Percentiles rank a stretch among this genome's conserved stretches.
phyloP scores from a whole-genome alignment of 345 rosid genomes.

The Geranium brycei region DNA sequence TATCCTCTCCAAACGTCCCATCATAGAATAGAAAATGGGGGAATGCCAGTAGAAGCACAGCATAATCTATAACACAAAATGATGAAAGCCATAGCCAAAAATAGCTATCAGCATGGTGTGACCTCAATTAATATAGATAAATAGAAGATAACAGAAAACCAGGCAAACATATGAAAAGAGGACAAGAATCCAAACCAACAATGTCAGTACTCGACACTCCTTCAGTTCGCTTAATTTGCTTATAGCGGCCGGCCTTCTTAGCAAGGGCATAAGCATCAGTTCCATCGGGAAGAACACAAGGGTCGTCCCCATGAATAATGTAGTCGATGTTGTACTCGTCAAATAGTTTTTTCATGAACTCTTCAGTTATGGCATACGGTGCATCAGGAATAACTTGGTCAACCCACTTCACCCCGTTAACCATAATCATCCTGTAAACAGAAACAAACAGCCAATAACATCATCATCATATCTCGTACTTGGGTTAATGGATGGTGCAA shows the following conservation, averaged over 20 bases:
- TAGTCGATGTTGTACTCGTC: slow-evolving; percentile 54
- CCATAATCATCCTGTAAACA: slow-evolving; percentile 39
- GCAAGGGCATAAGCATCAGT: slow-evolving; percentile 68
- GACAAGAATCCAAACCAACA: slow-evolving; percentile 31
- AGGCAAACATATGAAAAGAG: neutral
- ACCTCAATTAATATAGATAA: neutral
- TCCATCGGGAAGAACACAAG: slow-evolving; percentile 72
- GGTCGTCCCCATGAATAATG: slow-evolving; percentile 70
- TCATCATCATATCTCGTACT: no score
- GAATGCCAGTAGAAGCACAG: neutral
- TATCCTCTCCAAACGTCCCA: neutral
- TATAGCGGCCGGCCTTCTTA: slow-evolving; percentile 65
- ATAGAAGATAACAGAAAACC: neutral
- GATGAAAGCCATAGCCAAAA: neutral
- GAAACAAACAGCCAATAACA: neutral
- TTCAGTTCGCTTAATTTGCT: slow-evolving; percentile 74
- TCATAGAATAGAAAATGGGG: neutral
- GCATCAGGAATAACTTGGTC: slow-evolving; percentile 66
- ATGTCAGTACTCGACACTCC: slow-evolving; percentile 78
- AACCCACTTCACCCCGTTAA: slow-evolving; percentile 66
- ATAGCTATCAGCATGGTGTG: neutral
- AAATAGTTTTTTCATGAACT: slow-evolving; percentile 58
- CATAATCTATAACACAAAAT: neutral
- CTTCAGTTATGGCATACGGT: slow-evolving; percentile 62
- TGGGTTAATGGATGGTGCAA: neutral